Percentiles rank a stretch among this genome's conserved stretches.
Evolutionary conservation across 225 moss, liverwort and hornwort genomes (phyloP).

Genomic region (Lunularia cruciata): DNA sequence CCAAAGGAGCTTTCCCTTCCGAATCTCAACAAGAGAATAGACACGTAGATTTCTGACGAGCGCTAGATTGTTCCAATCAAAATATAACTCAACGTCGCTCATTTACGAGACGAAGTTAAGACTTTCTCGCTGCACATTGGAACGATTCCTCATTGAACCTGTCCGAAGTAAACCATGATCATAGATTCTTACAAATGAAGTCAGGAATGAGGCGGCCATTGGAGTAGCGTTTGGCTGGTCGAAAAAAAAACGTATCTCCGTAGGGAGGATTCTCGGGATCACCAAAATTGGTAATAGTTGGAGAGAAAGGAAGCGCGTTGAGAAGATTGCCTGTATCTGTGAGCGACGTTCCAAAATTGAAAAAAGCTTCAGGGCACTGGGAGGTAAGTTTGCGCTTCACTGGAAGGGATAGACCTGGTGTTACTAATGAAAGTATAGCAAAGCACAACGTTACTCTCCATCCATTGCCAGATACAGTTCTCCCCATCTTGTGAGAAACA

Average conservation of each 20-base stretch:
- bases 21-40: no score
- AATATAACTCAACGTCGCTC: no score
- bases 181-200: conserved; percentile 25
- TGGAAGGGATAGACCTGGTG: not conserved
- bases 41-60: no score
- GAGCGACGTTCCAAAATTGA: conserved; percentile 28
- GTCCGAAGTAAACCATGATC: no score
- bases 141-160: no score
- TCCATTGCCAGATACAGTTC: not conserved
- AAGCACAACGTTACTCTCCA: not conserved
- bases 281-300: not conserved
- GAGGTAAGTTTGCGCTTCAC: not conserved
- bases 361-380: conserved; percentile 23
- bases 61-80: no score
- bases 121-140: no score
- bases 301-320: conserved; percentile 20
- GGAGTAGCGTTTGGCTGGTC: conserved; percentile 37
- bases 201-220: conserved; percentile 40
- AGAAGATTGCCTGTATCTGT: conserved; percentile 24
- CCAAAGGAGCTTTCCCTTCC: no score
- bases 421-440: not conserved
- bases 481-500: no score
- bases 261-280: conserved; percentile 31
- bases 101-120: no score
- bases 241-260: conserved; percentile 29